Conservation (phyloP, 495 filamentous ascomycete genomes). For the Astrocystis sublimbata region DNA sequence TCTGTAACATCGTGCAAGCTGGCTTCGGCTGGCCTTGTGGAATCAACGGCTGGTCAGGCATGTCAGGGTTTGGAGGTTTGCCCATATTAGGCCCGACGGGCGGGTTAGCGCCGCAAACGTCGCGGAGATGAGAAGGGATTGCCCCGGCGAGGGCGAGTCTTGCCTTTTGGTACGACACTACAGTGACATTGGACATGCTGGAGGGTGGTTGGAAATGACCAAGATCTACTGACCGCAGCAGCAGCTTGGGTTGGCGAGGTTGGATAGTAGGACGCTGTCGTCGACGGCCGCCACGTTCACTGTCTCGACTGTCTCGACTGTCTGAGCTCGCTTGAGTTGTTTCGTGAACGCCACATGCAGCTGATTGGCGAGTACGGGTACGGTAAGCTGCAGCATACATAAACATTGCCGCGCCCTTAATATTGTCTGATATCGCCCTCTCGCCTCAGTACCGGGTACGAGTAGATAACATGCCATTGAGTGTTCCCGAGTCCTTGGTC, state of each 20-base stretch:
- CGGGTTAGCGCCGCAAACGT: background rate
- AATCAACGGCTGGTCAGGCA: background rate
- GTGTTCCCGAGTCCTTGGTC: conserved; percentile 8
- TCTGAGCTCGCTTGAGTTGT: background rate
- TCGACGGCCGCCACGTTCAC: too few species aligned
- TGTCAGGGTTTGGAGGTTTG: conserved; percentile 13
- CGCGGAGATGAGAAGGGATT: background rate
- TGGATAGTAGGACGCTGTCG: too few species aligned
- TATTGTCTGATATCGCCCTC: conserved; percentile 8
- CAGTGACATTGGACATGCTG: too few species aligned
- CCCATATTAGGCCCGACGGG: conserved; percentile 14
- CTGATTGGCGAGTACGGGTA: conserved; percentile 4
- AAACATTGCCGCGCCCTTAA: conserved; percentile 15
- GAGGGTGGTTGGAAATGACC: too few species aligned
- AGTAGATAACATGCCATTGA: conserved; percentile 11
- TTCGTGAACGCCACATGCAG: conserved; percentile 10
- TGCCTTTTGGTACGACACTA: too few species aligned
- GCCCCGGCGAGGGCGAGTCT: conserved; percentile 2
- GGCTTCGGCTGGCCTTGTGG: conserved; percentile 3
- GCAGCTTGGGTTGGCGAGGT: too few species aligned
- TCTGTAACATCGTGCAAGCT: background rate
- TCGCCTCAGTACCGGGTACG: conserved; percentile 8
- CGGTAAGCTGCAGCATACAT: conserved; percentile 16
- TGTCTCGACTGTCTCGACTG: too few species aligned
- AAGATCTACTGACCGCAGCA: too few species aligned